Conservation (phyloP, 768 basidiomycete species). For the Leccinum incarnatum region DNA sequence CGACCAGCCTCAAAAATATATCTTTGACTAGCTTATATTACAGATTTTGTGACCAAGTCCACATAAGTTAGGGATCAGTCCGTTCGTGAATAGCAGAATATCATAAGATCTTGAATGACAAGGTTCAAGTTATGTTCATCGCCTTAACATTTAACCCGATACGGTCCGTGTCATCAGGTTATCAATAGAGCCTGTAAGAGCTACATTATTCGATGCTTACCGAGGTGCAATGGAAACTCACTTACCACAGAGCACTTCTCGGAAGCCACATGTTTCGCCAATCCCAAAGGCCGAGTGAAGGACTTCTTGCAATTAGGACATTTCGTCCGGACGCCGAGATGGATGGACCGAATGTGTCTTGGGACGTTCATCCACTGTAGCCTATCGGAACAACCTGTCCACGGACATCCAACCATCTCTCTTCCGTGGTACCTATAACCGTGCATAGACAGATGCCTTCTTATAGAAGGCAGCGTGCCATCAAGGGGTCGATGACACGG, state of each 20-base stretch:
- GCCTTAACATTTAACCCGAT: not conserved
- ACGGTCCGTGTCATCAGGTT: not conserved
- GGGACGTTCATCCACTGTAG: constrained; percentile 11
- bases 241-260: constrained; percentile 4
- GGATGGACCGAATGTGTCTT: constrained; percentile 10
- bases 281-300: constrained; percentile 11
- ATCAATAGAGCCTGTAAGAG: not conserved
- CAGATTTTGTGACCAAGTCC: not conserved
- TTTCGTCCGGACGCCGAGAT: constrained; percentile 6
- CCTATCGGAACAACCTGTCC: constrained; percentile 4
- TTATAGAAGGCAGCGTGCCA: not conserved
- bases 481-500: constrained; percentile 2
- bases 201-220: not conserved
- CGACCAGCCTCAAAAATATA: not conserved
- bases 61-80: not conserved
- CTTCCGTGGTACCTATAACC: constrained; percentile 4
- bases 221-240: not conserved
- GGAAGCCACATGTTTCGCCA: constrained; percentile 12
- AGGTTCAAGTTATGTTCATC: not conserved
- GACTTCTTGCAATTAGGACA: constrained; percentile 10
- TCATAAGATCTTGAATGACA: not conserved
- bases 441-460: constrained; percentile 4
- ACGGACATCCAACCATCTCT: constrained; percentile 5
- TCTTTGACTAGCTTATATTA: not conserved
- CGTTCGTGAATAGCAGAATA: not conserved